phyloP scores from a whole-genome alignment of 2,329 filamentous ascomycete species.

The Acrodontium crateriforme region DNA sequence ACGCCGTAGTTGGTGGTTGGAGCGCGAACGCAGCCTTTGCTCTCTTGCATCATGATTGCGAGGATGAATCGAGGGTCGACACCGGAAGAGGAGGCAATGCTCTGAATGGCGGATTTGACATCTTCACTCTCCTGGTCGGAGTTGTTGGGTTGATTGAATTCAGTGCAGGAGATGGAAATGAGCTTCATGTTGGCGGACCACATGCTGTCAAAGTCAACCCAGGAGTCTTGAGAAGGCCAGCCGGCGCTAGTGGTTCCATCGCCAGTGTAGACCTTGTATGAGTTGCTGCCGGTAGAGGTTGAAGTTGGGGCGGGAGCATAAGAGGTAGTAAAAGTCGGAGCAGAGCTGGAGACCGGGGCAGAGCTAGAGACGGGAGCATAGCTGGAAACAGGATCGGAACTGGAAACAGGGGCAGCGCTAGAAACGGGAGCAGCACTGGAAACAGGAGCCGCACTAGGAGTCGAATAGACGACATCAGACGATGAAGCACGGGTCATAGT shows the following conservation, averaged over 20 bases:
- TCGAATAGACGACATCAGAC: no score
- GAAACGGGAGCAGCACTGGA: conserved; percentile 2
- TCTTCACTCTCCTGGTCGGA: conserved; percentile 24
- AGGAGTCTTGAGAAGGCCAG: conserved; percentile 14
- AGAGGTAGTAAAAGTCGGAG: conserved; percentile 1
- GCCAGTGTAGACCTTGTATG: conserved; percentile 6
- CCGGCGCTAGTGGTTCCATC: conserved; percentile 10
- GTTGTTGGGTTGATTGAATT: conserved; percentile 24
- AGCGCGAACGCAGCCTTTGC: conserved; percentile 33
- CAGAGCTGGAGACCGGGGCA: conserved; percentile 1
- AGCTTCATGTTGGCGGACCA: conserved; percentile 22
- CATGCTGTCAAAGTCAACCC: conserved; percentile 17
- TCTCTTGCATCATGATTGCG: conserved; percentile 34
- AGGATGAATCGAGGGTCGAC: conserved; percentile 31
- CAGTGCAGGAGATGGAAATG: conserved; percentile 26
- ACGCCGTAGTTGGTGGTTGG: conserved; percentile 29
- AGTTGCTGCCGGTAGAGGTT: conserved; percentile 1
- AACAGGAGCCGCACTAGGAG: conserved; percentile 1
- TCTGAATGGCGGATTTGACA: conserved; percentile 26
- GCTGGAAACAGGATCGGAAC: conserved; percentile 1
- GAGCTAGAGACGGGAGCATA: conserved; percentile 1
- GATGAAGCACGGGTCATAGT: conserved; percentile 1
- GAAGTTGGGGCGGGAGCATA: conserved; percentile 1
- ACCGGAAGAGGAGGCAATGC: conserved; percentile 18
- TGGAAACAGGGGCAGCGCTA: conserved; percentile 1